Evolutionary conservation across 495 filamentous ascomycete genomes (phyloP), one percentile per base, ranked within the genome.

Genomic region (Penicillium salamii): DNA sequence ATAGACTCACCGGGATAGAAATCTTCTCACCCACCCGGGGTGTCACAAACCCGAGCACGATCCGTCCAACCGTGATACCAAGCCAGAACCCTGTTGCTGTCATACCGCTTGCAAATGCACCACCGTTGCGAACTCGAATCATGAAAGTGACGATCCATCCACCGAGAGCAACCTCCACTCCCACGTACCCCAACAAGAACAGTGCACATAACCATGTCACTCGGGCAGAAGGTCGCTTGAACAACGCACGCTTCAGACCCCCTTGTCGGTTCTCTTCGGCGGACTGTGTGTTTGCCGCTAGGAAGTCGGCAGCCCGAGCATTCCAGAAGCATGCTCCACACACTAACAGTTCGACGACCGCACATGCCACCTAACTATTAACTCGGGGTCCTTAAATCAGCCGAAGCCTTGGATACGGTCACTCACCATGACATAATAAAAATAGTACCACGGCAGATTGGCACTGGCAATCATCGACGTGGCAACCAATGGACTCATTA

Each of bases 81-180:
- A 85, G 71, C 83, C 83, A 87, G 61, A 84, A 86, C 1, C 83
- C 83, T 12, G 81, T 85, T 3, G 79, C 78, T 2, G 75, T 78
- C 78, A 87, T 82, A 33, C 83, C 82, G 49, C 74, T 75, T 5
- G 75, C 74, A 52, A 85, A 86, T 2, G 72, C 61, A 7, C 49
- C 57, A 2, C 77, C 81, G 42, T 83, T 58, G 14, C 83, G 69
- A 14, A 85, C 76, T 11, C 69, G 68, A 13, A 81, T 78, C 80
- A 85, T 85, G 52, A 85, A 87, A 3, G 74, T 78, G 28, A 84
- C 80, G 50, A 86, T 80, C 83, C 83, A 87, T 7, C 83, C 83
- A 24, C 89, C 89, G 1, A 95, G 76, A 0, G 85, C 83, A 17
- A 96, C 90, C 63, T 96, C 90, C n/a, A 84, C 70, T 34, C 90